Evolutionary conservation across 129 eudicot species (phyloP).

Genomic region (Sambucus nigra): DNA sequence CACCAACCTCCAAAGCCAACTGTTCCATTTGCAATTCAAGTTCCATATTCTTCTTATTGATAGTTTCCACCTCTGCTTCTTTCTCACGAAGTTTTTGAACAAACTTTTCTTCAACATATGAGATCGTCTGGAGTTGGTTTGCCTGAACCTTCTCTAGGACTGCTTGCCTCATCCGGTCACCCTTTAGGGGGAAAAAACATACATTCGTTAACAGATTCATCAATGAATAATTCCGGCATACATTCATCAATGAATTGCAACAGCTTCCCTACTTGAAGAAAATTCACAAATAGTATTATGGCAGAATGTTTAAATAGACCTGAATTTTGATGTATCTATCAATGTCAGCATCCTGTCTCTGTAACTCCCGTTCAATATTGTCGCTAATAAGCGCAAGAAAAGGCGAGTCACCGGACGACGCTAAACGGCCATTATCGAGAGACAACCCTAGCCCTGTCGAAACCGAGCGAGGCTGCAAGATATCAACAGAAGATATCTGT

Average conservation of each 20-base stretch:
- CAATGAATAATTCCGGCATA: neutral
- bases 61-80: slow-evolving; percentile 54
- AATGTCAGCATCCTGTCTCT: slow-evolving; percentile 66
- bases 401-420: slow-evolving; percentile 71
- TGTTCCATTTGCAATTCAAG: slow-evolving; percentile 60
- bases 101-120: slow-evolving; percentile 56
- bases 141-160: slow-evolving; percentile 60
- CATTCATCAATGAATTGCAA: neutral
- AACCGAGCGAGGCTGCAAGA: slow-evolving; percentile 68
- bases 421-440: slow-evolving; percentile 58
- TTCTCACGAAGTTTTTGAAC: slow-evolving; percentile 57
- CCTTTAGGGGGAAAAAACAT: slow-evolving; percentile 20
- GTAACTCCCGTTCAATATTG: slow-evolving; percentile 56
- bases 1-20: slow-evolving; percentile 49
- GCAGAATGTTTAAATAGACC: slow-evolving; percentile 13
- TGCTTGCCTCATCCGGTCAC: slow-evolving; percentile 62
- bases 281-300: neutral
- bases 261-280: neutral
- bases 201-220: neutral
- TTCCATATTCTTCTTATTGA: slow-evolving; percentile 59
- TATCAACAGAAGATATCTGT: slow-evolving; percentile 67
- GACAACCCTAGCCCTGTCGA: slow-evolving; percentile 73
- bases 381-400: slow-evolving; percentile 47
- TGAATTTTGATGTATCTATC: slow-evolving; percentile 64
- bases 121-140: slow-evolving; percentile 53